Evolutionary conservation across 1,284 basidiomycete species (phyloP), one percentile per base, ranked within the genome.

Genomic region (Fomitopsis pinicola): DNA sequence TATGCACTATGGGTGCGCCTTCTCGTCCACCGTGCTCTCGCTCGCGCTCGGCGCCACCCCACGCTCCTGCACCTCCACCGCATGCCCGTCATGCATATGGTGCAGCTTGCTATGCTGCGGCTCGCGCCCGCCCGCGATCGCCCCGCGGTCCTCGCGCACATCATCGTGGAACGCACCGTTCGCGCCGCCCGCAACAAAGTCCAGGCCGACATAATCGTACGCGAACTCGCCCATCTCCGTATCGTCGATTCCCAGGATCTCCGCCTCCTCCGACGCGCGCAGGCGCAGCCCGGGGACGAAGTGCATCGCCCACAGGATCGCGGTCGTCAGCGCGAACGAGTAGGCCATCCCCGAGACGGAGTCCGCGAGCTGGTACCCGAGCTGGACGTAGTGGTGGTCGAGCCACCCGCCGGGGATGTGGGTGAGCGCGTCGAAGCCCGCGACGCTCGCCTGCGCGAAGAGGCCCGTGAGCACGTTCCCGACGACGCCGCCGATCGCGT

Each of bases 201-300:
- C 68, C 62, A 92, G 75, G 15, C 86, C 88, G 62, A 92, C 91
- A 68, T 93, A 95, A 77, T 95, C 92, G 73, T 95, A 94, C n/a
- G 91, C 91, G 68, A 88, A 94, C 77, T 98, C 96, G 69, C 96
- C 96, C 81, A 97, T 89, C 78, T 96, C 92, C 14, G 88, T 85
- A 71, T 97, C 94, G 74, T 98, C 97, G 64, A 97, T 88, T 64
- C 97, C 97, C 62, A 98, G 79, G 63, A 95, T 89, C 80, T 98
- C 96, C 36, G 87, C 85, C 66, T 95, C 91, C 68, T 97, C 95
- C 36, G 79, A 77, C 19, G 84, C 82, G 62, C 95, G 88, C 54
- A 99, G 84, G 59, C 89, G 82, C 63, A 94, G 81, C 64, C 87
- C 88, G 2, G 97, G 97, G 69, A 97, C 92, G 76, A 82, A 94